phyloP scores from a whole-genome alignment of 768 basidiomycete genomes.

The Hemileccinum rubropunctum region DNA sequence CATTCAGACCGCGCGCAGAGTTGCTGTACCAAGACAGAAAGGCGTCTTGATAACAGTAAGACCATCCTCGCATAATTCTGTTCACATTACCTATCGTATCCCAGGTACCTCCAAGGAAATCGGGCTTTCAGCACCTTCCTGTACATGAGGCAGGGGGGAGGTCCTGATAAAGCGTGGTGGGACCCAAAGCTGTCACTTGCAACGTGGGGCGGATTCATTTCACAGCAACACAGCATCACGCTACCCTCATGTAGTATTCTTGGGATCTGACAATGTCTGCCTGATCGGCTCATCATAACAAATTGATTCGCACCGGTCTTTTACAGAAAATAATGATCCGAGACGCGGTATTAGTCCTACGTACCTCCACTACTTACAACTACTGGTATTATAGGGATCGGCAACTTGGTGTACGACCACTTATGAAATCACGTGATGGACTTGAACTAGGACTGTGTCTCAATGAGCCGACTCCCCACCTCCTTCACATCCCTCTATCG shows the following conservation, averaged over 20 bases:
- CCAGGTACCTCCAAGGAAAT: slow-evolving; percentile 27
- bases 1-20: slow-evolving; percentile 23
- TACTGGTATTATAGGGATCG: too few species aligned
- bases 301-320: slow-evolving; percentile 5
- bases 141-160: slow-evolving; percentile 19
- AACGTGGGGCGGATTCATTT: slow-evolving; percentile 15
- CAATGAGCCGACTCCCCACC: slow-evolving; percentile 30
- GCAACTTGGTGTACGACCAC: too few species aligned
- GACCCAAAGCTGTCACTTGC: not conserved
- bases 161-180: slow-evolving; percentile 11
- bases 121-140: slow-evolving; percentile 6
- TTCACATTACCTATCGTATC: slow-evolving; percentile 6
- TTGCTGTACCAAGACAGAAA: slow-evolving; percentile 16
- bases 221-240: not conserved
- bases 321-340: not conserved
- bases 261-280: too few species aligned
- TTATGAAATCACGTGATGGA: too few species aligned
- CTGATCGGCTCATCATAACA: not conserved
- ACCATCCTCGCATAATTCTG: not conserved
- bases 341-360: too few species aligned
- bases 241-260: too few species aligned
- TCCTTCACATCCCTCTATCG: slow-evolving; percentile 58
- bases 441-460: too few species aligned
- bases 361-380: too few species aligned
- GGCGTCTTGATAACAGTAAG: slow-evolving; percentile 24